These are phyloP conservation scores for Tephrocybe sp. DNA, from an alignment of 768 basidiomycete species.

Conservation along the genomic window DNA sequence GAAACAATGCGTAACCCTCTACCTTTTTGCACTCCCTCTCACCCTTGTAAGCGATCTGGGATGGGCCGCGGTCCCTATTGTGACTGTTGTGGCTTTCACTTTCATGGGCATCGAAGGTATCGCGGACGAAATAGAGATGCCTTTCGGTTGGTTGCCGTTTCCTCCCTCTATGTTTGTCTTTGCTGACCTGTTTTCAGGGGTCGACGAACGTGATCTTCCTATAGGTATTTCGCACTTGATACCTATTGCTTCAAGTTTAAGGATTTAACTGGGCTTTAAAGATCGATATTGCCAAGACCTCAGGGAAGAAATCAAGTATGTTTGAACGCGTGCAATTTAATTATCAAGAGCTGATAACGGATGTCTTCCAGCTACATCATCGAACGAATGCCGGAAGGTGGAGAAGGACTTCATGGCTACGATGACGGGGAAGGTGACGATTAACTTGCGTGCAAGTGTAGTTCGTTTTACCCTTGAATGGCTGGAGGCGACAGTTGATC, in stretches of 20 bases:
- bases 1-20: conserved; percentile 93
- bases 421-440: conserved; percentile 85
- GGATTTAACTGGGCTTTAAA: conserved; percentile 21
- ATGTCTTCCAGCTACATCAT: conserved; percentile 57
- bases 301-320: conserved; percentile 80
- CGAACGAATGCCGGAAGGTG: conserved; percentile 68
- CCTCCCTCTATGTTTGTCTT: background rate
- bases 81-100: conserved; percentile 85
- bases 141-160: conserved; percentile 62
- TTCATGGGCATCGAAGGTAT: conserved; percentile 96
- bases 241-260: background rate
- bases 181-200: conserved; percentile 34
- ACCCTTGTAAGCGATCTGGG: conserved; percentile 80
- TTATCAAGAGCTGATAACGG: conserved; percentile 11
- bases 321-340: conserved; percentile 12
- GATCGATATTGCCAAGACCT: conserved; percentile 86
- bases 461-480: conserved; percentile 2
- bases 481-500: background rate
- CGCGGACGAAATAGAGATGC: conserved; percentile 93
- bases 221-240: conserved; percentile 44
- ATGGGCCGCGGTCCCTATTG: conserved; percentile 82
- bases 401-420: conserved; percentile 66
- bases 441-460: conserved; percentile 30
- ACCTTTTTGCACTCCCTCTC: conserved; percentile 88
- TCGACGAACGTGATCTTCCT: conserved; percentile 68